phyloP scores from a whole-genome alignment of 108 stramenopile genomes.

The Nannochloropsis oceanica region DNA sequence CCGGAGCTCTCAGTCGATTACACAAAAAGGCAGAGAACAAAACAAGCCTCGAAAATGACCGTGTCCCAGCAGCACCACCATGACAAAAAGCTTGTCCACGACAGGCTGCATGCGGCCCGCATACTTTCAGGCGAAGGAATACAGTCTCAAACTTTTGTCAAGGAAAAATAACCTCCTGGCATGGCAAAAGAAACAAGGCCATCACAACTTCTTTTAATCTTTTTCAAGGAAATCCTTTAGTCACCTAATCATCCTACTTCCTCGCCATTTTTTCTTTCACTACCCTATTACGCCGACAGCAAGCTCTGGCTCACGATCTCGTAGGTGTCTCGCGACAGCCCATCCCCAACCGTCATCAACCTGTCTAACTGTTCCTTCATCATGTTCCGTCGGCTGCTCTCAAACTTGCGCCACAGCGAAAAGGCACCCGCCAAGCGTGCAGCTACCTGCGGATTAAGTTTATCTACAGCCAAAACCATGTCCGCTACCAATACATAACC shows the following conservation, averaged over 20 bases:
- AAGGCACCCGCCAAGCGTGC: conserved; percentile 55
- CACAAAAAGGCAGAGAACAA: no score
- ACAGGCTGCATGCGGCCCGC: no score
- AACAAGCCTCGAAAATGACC: no score
- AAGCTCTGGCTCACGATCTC: conserved; percentile 42
- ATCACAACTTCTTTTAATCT: not conserved
- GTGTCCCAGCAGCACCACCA: no score
- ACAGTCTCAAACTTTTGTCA: no score
- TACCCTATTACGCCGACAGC: conserved; percentile 29
- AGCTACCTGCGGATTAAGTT: conserved; percentile 75
- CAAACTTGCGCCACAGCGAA: conserved; percentile 62
- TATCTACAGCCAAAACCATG: conserved; percentile 55
- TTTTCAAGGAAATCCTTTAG: not conserved
- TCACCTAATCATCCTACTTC: not conserved
- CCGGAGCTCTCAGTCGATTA: no score
- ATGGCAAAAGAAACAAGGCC: no score
- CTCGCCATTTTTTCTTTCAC: not conserved
- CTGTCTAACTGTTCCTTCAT: conserved; percentile 60
- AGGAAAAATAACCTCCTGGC: no score
- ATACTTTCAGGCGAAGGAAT: no score
- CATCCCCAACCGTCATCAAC: conserved; percentile 47
- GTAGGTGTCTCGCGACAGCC: conserved; percentile 43
- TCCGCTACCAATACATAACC: conserved; percentile 78
- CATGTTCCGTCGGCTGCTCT: conserved; percentile 47
- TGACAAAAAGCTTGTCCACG: no score